Percentiles rank a stretch among this genome's conserved stretches.
phyloP scores from a whole-genome alignment of 495 filamentous ascomycete genomes.

The Neurospora sp. region DNA sequence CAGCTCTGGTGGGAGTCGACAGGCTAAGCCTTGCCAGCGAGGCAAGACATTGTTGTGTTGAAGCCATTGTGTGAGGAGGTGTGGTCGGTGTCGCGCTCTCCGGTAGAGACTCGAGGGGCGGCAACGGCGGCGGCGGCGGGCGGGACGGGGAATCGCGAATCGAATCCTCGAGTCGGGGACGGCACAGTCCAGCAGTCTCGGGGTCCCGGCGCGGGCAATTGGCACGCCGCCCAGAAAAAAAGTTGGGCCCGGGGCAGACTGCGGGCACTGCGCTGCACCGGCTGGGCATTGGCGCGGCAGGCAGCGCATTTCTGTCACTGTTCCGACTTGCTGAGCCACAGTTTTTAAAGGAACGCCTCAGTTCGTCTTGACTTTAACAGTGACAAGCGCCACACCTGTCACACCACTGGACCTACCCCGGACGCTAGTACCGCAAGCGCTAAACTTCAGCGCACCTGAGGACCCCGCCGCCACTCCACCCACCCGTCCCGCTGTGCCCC shows the following conservation, averaged over 20 bases:
- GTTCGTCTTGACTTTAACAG: background rate
- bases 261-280: background rate
- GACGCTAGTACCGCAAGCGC: background rate
- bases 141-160: slow-evolving; percentile 7
- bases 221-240: slow-evolving; percentile 10
- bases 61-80: slow-evolving; percentile 24
- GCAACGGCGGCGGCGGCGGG: background rate
- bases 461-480: background rate
- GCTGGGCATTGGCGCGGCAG: background rate
- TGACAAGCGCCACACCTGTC: background rate
- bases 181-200: background rate
- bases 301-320: background rate
- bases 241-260: slow-evolving; percentile 12
- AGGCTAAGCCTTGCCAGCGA: slow-evolving; percentile 50
- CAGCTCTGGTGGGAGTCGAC: slow-evolving; percentile 22
- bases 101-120: background rate
- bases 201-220: background rate
- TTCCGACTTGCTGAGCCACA: background rate
- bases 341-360: background rate
- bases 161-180: background rate
- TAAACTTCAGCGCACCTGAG: background rate
- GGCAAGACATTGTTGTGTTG: slow-evolving; percentile 44
- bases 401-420: background rate
- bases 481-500: slow-evolving; percentile 11
- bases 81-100: slow-evolving; percentile 1